Base-by-base conservation (phyloP, 768 basidiomycete genomes). In the Termitomyces sp. region DNA sequence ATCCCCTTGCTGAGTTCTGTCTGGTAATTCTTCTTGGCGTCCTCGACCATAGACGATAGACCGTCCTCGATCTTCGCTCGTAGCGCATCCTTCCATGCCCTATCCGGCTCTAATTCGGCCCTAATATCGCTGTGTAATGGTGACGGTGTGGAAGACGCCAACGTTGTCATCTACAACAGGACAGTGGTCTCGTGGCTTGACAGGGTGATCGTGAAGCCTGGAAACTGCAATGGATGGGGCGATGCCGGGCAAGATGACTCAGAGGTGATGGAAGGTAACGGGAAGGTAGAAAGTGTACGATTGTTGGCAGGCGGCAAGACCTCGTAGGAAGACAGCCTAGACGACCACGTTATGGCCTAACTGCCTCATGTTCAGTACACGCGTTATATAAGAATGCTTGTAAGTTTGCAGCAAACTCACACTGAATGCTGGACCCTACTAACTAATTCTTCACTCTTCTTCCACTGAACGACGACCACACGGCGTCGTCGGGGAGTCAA, bases 281-380 rank as follows among this genome's bases (percentile, higher is more conserved):
- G 54, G 56, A 65, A 65, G 58, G 60, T 51, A 51, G 56, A 58
- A 35, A 65, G 59, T 59, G 66, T 68, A 68, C 63, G 60, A 69
- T 66, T 67, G 68, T 68, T 58, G 58, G 64, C 63, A 65, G 67
- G 46, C 55, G 60, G 63, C 49, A 61, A 63, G 59, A 56, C 59
- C 32, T 65, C 57, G 68, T 66, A 65, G 60, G 66, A 65, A 69
- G 67, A 63, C 54, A 55, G 55, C 56, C 62, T 38, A 59, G 57
- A 65, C 61, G 67, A 70, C 68, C 75, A 75, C 74, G 76, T 76
- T 57, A 76, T 74, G 73, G 71, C 75, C 77, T 77, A 73, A 68
- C 64, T 76, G 83, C 83, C 82, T 84, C 83, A 80, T 85, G 83
- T 83, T 77, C 65, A 79, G 75, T 67, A 74, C 81, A 81, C 80